Evolutionary conservation across 352 stramenopile genomes (phyloP).

Genomic region (Globisporangium solare): DNA sequence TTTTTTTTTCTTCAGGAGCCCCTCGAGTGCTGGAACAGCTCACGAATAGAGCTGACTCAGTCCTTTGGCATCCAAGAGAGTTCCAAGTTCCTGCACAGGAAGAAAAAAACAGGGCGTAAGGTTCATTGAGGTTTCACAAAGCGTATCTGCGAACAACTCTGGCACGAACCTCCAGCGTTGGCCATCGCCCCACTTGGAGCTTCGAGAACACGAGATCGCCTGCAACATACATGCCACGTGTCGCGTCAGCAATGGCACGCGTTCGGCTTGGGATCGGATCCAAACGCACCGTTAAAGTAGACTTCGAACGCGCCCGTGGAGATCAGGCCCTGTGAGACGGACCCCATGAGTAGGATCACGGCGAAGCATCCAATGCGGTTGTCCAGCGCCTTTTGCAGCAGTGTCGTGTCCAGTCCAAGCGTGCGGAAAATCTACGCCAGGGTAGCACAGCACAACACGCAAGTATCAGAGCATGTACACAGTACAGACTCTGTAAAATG

Average conservation of each 20-base stretch:
- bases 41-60: too few species aligned
- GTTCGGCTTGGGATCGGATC: not conserved
- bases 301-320: slow-evolving; percentile 79
- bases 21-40: too few species aligned
- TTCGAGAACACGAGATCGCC: slow-evolving; percentile 76
- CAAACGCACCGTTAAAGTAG: slow-evolving; percentile 62
- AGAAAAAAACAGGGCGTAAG: not conserved
- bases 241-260: not conserved
- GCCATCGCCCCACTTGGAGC: slow-evolving; percentile 58
- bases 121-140: not conserved
- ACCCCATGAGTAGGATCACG: slow-evolving; percentile 60
- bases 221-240: slow-evolving; percentile 15
- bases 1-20: too few species aligned
- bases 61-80: not conserved
- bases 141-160: not conserved
- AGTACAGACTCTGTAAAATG: not conserved
- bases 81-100: slow-evolving; percentile 9
- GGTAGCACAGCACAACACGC: not conserved
- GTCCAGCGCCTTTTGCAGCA: slow-evolving; percentile 63
- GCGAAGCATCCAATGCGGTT: slow-evolving; percentile 71
- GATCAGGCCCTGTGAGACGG: slow-evolving; percentile 52
- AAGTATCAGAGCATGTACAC: too few species aligned
- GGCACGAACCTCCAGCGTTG: slow-evolving; percentile 49
- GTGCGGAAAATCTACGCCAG: slow-evolving; percentile 38
- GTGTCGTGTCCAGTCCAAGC: slow-evolving; percentile 35